These are phyloP conservation scores for Suillus weaverae DNA, from an alignment of 768 basidiomycete genomes.

Conservation along the genomic window DNA sequence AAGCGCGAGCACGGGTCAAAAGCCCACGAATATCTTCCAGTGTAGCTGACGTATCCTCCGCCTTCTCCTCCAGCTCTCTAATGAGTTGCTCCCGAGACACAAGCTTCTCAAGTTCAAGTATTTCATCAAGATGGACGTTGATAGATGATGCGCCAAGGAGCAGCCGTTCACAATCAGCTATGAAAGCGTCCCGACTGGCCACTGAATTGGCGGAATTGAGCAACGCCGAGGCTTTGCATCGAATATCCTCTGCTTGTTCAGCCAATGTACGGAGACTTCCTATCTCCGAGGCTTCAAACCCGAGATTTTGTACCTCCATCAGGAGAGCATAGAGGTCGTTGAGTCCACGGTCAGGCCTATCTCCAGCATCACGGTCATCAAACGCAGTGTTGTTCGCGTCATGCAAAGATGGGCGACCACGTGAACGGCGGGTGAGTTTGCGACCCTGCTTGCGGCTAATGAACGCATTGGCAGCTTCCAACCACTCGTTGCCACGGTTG, in stretches of 20 bases:
- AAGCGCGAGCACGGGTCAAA: constrained; percentile 67
- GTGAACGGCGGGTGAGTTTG: constrained; percentile 69
- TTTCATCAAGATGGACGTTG: constrained; percentile 82
- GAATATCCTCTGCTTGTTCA: constrained; percentile 64
- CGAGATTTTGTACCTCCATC: constrained; percentile 70
- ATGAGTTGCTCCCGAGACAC: constrained; percentile 78
- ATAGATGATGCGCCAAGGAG: constrained; percentile 70
- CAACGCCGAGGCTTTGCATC: constrained; percentile 51
- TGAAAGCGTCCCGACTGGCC: constrained; percentile 53
- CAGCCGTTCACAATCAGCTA: constrained; percentile 71
- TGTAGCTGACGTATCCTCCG: constrained; percentile 65
- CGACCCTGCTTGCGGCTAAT: constrained; percentile 77
- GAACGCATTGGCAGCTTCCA: constrained; percentile 80
- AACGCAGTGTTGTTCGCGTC: constrained; percentile 38
- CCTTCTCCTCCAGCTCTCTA: constrained; percentile 69
- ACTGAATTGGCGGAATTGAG: constrained; percentile 44
- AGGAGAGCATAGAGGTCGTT: constrained; percentile 72
- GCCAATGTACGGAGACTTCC: constrained; percentile 51
- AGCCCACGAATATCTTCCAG: constrained; percentile 78
- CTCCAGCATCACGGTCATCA: constrained; percentile 52
- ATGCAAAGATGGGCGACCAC: constrained; percentile 49
- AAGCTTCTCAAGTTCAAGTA: constrained; percentile 75
- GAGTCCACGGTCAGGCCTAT: constrained; percentile 69
- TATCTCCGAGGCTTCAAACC: constrained; percentile 85
- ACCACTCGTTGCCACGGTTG: constrained; percentile 79